Evolutionary conservation across 148 eudicot species (phyloP), one percentile per base, ranked within the genome.

Genomic region (Beta vulgaris): DNA sequence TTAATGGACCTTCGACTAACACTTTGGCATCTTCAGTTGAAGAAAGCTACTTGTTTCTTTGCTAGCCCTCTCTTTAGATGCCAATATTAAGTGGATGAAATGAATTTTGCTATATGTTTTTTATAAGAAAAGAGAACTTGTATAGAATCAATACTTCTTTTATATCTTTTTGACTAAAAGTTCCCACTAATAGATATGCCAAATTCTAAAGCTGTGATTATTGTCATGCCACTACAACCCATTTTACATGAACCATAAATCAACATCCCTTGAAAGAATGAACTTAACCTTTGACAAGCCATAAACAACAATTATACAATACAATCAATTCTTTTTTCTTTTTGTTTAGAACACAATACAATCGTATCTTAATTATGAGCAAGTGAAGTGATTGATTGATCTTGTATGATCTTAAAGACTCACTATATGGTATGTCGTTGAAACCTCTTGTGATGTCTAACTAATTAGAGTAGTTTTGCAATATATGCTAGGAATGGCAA

Each of bases 141-240:
- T 23, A 39, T 13, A 66, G 72, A 7, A 46, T 29, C 39, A 29
- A 32, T 46, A 39, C 72, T 32, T 69, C 29, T 14, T 28, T 64
- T 2, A 32, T 0, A 35, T 34, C 67, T 62, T 62, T 62, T 32
- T 62, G 23, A 61, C 25, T 34, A 62, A 62, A 32, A 32, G 67
- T 62, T 48, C 9, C 39, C 72, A 46, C 48, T 12, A 68, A 40
- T 26, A 18, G 35, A 69, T 29, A 69, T 69, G 73, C 73, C 73
- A 69, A 69, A 69, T 69, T 23, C 73, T 32, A 69, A 69, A 69
- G 58, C 58, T 46, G 40, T 15, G 73, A 58, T 68, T 11, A 1
- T 65, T 6, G 6, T 43, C 12, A 19, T 37, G 48, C 51, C 49
- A 37, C 18, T 4, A 37, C 1, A 23, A 43, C n/a, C 18, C 19